Evolutionary conservation across 345 rosid species (phyloP), one percentile per base, ranked within the genome.

Genomic region (Abelmoschus esculentus): DNA sequence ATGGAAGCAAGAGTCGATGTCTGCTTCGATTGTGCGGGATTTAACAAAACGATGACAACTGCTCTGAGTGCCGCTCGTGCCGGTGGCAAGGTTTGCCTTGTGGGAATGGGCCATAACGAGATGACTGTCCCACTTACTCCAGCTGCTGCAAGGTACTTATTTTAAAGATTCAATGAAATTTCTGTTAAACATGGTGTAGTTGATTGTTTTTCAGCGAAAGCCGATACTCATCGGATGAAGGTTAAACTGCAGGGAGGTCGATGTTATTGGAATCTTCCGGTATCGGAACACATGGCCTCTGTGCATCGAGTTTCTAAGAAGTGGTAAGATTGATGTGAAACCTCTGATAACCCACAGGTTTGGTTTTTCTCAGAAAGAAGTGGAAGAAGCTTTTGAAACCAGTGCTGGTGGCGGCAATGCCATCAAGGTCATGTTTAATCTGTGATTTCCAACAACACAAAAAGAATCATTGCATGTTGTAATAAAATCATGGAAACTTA

Each of bases 31-130:
- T 95, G 99, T 76, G 99, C 83, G 5, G 97, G 99, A 29, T 90
- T 86, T 74, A 72, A 80, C 83, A 95, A 91, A 80, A 91, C 99
- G 17, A 95, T 89, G 96, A 77, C 89, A 4, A 91, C 98, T 0
- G 92, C 99, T 32, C 73, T 91, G 72, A 76, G 75, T 58, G 93
- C 91, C 14, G 87, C 97, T 22, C 58, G 81, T 60, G 62, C 96
- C n/a, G 99, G 98, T 0, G 97, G 99, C 72, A 95, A 85, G 81
- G 98, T 91, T 55, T 95, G 99, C 80, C 96, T 90, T 26, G 86
- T 92, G 0, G 98, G 98, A 62, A 79, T 89, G 82, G 98, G 92
- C 42, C 92, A 78, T 38, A 74, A 67, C 4, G 79, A 88, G 75
- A 91, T 89, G 97, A 95, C 92, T 29, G 83, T 91, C 7, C 96